These are phyloP conservation scores for Meyerozyma elateridarum DNA, from an alignment of 1,139 yeast genomes.

Conservation along the genomic window DNA sequence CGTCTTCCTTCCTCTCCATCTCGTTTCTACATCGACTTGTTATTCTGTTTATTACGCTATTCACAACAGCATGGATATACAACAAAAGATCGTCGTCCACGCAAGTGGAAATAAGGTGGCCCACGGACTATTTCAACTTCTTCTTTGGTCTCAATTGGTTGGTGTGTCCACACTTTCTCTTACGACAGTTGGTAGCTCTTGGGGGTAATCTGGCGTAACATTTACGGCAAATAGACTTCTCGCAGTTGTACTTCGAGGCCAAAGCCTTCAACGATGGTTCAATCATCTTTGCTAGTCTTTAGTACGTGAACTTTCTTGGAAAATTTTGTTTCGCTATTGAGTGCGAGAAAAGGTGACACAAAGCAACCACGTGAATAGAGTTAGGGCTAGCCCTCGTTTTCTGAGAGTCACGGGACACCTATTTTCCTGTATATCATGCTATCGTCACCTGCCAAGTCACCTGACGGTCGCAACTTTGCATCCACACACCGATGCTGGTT, in stretches of 20 bases:
- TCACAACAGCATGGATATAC: too few species aligned
- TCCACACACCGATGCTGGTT: too few species aligned
- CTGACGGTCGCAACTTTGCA: too few species aligned
- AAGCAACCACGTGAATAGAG: conserved; percentile 1
- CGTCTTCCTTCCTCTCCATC: too few species aligned
- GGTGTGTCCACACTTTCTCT: conserved; percentile 99
- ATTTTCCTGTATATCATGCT: too few species aligned
- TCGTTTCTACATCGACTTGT: too few species aligned
- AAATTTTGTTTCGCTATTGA: conserved; percentile 1
- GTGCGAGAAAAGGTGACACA: conserved; percentile 3
- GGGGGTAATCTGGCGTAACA: conserved; percentile 99
- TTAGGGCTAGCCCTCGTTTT: conserved; percentile 1
- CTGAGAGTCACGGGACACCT: too few species aligned
- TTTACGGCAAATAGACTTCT: conserved; percentile 97
- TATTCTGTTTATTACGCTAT: too few species aligned
- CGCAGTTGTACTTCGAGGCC: conserved; percentile 99
- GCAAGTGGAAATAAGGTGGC: too few species aligned
- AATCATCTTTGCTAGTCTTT: conserved; percentile 50
- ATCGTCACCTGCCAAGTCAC: too few species aligned
- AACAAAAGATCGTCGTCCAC: too few species aligned
- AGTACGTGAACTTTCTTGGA: conserved; percentile 3
- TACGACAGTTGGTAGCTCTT: conserved; percentile 99
- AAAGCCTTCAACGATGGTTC: conserved; percentile 99
- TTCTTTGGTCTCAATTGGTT: conserved; percentile 99
- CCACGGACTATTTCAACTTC: conserved; percentile 78